phyloP scores from a whole-genome alignment of 257 asterid genomes.

The Salvia hispanica region DNA sequence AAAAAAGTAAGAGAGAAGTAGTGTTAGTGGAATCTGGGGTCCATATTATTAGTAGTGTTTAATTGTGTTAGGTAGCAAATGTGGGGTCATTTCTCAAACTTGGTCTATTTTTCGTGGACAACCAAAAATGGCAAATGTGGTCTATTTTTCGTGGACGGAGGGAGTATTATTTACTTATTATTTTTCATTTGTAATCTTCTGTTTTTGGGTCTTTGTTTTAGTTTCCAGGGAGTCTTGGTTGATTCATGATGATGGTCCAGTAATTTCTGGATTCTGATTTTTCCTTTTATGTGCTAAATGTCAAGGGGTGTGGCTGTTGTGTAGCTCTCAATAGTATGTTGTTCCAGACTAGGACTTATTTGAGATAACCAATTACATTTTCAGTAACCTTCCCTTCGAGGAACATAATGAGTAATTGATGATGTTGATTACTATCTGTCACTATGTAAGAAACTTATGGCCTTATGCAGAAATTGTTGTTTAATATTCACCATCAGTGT shows the following conservation, averaged over 20 bases:
- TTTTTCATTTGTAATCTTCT: conserved; percentile 13
- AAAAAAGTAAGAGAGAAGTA: too few species aligned
- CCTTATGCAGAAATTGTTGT: conserved; percentile 11
- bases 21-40: too few species aligned
- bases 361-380: conserved; percentile 12
- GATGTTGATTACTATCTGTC: conserved; percentile 5
- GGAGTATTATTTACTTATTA: too few species aligned
- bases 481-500: conserved; percentile 19
- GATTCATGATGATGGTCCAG: conserved; percentile 5
- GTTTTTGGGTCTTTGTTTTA: conserved; percentile 19
- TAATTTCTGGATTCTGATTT: conserved; percentile 14
- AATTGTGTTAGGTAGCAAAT: too few species aligned
- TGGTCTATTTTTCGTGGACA: too few species aligned
- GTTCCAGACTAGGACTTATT: conserved; percentile 21
- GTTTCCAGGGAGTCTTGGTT: conserved; percentile 18
- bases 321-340: conserved; percentile 19
- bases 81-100: too few species aligned
- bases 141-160: too few species aligned
- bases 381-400: conserved; percentile 11
- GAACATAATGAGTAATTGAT: not conserved
- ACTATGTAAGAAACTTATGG: conserved; percentile 3
- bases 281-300: conserved; percentile 16
- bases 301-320: conserved; percentile 21
- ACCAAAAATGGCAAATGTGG: too few species aligned
- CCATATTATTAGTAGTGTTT: too few species aligned